phyloP scores from a whole-genome alignment of 177 flowering plant species.

The Vitis hybrid region DNA sequence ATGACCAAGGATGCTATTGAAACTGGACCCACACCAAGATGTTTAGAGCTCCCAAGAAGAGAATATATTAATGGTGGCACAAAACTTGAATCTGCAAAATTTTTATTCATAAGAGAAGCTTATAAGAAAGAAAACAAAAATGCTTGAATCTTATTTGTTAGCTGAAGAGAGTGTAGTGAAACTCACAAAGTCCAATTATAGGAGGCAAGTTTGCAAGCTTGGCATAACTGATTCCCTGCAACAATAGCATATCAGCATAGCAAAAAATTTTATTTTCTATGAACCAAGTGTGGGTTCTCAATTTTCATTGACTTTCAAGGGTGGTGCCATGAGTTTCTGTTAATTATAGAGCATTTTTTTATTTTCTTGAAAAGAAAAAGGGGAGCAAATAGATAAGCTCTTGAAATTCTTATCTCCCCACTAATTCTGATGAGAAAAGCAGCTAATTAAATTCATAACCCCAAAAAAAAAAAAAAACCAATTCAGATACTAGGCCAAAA shows the following conservation, averaged over 20 bases:
- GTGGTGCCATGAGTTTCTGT: not conserved
- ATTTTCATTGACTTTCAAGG: no score
- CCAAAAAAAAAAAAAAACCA: not conserved
- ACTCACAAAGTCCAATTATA: slow-evolving; percentile 67
- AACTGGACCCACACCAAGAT: slow-evolving; percentile 64
- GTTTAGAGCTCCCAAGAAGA: slow-evolving; percentile 65
- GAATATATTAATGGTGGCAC: slow-evolving; percentile 76
- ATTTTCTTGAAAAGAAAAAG: no score
- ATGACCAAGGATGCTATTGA: slow-evolving; percentile 61
- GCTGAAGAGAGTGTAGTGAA: not conserved
- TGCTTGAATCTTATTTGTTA: not conserved
- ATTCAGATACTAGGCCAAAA: no score
- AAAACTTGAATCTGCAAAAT: slow-evolving; percentile 63
- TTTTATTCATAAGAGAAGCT: no score
- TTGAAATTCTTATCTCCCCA: no score
- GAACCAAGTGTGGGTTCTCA: not conserved
- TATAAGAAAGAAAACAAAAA: not conserved
- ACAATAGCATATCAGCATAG: not conserved
- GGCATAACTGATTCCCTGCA: slow-evolving; percentile 74
- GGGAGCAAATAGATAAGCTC: no score
- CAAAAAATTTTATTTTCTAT: not conserved
- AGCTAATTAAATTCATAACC: no score
- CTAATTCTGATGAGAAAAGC: no score
- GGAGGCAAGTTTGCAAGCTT: slow-evolving; percentile 68
- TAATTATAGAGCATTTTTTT: no score